Base-by-base conservation (phyloP, 2,329 filamentous ascomycete genomes). In the Monilinia laxa region DNA sequence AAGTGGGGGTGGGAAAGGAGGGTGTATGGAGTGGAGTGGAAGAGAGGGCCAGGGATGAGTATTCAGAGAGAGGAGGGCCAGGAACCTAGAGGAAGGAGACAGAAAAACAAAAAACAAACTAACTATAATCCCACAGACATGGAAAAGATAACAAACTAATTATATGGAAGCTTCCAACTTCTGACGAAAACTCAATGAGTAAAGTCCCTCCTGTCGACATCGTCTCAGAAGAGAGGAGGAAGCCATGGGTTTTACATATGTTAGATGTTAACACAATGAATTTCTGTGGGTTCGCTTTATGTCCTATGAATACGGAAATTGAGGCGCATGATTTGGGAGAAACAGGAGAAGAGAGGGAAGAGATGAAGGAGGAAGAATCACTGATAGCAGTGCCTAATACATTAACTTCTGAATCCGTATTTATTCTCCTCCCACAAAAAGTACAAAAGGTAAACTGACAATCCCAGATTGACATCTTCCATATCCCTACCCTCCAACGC, bases 231-330 rank as follows among this genome's bases (percentile, higher is more conserved):
- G 77, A 77, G 60, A 84, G 80, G 70, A 85, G 83, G 23, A 84
- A 88, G 73, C 95, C 95, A 40, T 96, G 92, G 92, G 80, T 97
- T n/a, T 78, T 97, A 28, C 86, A 97, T 77, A 85, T 91, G 4
- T 80, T 99, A 6, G 83, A 90, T 6, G 92, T 98, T 54, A 97
- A 97, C 75, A 92, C 94, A 1, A 85, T 98, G 80, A 99, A 98
- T 76, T 99, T 98, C 76, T 99, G 95, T 76, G 85, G 90, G 1
- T 97, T 97, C 76, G 84, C 90, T 23, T 25, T 58, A 18, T 65
- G 55, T 53, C 1, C 45, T 25, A 12, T 60, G 9, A 2, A 18
- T 38, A 1, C 20, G 14, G 42, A 20, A 12, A 18, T 23, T 4
- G 23, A 38, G 0, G 11, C n/a, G 9, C 4, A 20, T 9, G 7